phyloP scores from a whole-genome alignment of 495 filamentous ascomycete genomes.

The Letharia lupina region DNA sequence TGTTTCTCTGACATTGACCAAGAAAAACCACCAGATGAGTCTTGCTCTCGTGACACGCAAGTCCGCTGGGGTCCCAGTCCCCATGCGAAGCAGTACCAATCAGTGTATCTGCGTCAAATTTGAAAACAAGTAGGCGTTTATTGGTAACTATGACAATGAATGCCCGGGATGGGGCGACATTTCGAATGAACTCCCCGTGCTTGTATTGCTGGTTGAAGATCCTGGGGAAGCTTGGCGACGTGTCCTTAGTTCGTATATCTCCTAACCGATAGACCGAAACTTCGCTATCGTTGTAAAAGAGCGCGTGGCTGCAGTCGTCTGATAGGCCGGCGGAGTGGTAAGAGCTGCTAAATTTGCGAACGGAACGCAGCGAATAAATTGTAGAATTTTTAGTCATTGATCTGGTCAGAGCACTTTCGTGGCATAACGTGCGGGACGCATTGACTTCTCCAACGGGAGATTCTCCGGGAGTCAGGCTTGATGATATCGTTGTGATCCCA shows the following conservation, averaged over 20 bases:
- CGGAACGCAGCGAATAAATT: neutral
- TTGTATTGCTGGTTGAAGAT: neutral
- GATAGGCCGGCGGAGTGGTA: neutral
- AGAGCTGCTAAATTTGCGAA: neutral
- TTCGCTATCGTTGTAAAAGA: slow-evolving; percentile 4
- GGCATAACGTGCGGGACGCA: neutral
- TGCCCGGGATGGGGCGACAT: neutral
- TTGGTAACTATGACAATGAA: neutral
- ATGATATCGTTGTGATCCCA: neutral
- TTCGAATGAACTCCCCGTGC: neutral
- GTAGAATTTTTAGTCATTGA: neutral
- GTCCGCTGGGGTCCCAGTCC: slow-evolving; percentile 13
- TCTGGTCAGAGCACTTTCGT: neutral
- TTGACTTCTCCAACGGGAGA: neutral
- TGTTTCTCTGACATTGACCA: slow-evolving; percentile 3
- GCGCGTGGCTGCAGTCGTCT: neutral
- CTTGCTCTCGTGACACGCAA: slow-evolving; percentile 9
- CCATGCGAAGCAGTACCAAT: neutral
- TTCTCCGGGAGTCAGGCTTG: neutral
- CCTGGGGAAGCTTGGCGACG: neutral
- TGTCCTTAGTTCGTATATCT: neutral
- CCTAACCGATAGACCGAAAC: neutral
- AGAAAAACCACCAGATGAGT: slow-evolving; percentile 5
- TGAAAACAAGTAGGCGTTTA: neutral
- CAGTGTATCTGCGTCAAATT: neutral